A percentile compares a stretch with the other conserved stretches of the same genome.
These are phyloP conservation scores for Seiridium cupressi DNA, from an alignment of 2,329 filamentous ascomycete genomes.

Conservation along the genomic window DNA sequence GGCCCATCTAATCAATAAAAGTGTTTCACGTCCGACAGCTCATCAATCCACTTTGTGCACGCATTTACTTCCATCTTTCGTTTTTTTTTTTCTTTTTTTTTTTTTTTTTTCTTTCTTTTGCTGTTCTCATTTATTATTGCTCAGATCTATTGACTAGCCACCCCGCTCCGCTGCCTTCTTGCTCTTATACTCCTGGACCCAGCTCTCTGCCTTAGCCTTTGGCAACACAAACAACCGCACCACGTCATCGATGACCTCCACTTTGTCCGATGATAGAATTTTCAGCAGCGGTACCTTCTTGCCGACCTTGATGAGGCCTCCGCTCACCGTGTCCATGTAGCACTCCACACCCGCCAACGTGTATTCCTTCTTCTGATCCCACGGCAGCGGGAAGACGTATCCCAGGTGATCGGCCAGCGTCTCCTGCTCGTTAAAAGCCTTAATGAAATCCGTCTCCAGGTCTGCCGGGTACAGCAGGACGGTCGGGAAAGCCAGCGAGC, in stretches of 20 bases:
- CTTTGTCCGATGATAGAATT: slow-evolving; percentile 70
- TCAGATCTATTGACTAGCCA: slow-evolving; percentile 12
- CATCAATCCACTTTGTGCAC: too few relatives aligned
- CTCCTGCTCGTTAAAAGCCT: slow-evolving; percentile 77
- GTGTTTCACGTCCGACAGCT: too few relatives aligned
- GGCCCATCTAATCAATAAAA: too few relatives aligned
- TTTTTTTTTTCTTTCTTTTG: slow-evolving; percentile 10
- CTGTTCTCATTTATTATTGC: background rate
- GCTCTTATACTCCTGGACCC: slow-evolving; percentile 82
- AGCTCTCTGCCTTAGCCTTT: slow-evolving; percentile 63
- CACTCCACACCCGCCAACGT: slow-evolving; percentile 68
- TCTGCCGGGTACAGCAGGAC: slow-evolving; percentile 83
- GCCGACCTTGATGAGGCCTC: slow-evolving; percentile 85
- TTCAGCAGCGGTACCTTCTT: slow-evolving; percentile 78
- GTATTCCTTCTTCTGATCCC: slow-evolving; percentile 74
- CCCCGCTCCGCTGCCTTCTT: slow-evolving; percentile 57
- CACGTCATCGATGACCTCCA: slow-evolving; percentile 85
- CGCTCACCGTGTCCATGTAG: slow-evolving; percentile 79
- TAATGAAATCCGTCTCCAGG: slow-evolving; percentile 86
- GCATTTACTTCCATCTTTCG: too few relatives aligned
- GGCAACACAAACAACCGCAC: slow-evolving; percentile 83
- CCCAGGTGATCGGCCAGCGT: slow-evolving; percentile 72
- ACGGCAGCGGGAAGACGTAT: slow-evolving; percentile 86
- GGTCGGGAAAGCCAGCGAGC: slow-evolving; percentile 71
- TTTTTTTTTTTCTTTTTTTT: background rate